phyloP scores from a whole-genome alignment of 176 grass and related monocot species.

The Coix lacrymajobi region DNA sequence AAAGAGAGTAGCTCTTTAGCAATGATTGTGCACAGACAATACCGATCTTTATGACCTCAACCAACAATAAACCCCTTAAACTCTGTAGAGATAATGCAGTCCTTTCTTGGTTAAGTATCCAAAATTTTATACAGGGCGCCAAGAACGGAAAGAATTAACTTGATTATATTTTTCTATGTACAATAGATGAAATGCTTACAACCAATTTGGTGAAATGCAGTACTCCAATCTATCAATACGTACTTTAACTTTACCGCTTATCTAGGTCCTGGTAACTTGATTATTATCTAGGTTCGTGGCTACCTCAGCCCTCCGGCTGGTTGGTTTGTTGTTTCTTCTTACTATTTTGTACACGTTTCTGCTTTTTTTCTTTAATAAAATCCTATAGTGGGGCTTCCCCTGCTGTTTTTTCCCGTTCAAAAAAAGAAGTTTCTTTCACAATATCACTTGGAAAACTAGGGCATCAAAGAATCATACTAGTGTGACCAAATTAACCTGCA shows the following conservation, averaged over 20 bases:
- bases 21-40: background rate
- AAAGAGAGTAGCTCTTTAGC: background rate
- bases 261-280: background rate
- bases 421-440: background rate
- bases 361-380: too few relatives aligned
- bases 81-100: background rate
- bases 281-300: too few relatives aligned
- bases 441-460: background rate
- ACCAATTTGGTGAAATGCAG: background rate
- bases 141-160: background rate
- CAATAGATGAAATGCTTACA: background rate
- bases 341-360: too few relatives aligned
- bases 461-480: background rate
- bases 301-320: too few relatives aligned
- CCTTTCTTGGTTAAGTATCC: background rate
- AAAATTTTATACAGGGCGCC: background rate
- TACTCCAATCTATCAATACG: background rate
- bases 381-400: too few relatives aligned
- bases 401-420: too few relatives aligned
- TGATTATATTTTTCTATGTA: background rate
- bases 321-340: too few relatives aligned
- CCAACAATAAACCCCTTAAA: background rate
- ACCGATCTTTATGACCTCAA: background rate
- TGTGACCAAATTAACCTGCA: constrained; percentile 8
- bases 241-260: background rate